A percentile compares a stretch with the other conserved stretches of the same genome.
These are phyloP conservation scores for Linnemannia schmuckeri DNA, from an alignment of 192 early-diverging fungal genomes.

Conservation along the genomic window DNA sequence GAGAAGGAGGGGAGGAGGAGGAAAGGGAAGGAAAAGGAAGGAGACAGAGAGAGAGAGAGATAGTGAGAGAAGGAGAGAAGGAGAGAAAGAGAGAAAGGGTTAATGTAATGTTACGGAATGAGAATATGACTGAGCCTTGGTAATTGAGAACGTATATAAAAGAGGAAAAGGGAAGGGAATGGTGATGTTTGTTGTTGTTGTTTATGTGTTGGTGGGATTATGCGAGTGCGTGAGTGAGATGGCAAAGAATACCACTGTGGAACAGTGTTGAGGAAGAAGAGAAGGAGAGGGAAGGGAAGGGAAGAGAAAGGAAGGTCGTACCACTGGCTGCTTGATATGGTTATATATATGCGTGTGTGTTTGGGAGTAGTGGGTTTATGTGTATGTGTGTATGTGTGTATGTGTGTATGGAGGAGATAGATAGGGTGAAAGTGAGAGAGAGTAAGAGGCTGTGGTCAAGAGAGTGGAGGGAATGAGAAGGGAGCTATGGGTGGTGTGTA, in stretches of 20 bases:
- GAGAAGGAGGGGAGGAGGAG: background rate
- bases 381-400: background rate
- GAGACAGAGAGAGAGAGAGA: background rate
- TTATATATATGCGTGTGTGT: background rate
- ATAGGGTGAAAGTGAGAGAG: background rate
- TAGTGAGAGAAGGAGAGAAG: background rate
- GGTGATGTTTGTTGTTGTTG: too few relatives aligned
- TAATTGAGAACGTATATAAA: too few relatives aligned
- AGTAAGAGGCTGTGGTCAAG: background rate
- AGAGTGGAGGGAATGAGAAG: background rate
- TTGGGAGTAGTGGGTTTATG: background rate
- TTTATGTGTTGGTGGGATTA: too few relatives aligned
- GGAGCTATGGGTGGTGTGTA: background rate
- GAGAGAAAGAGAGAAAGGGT: background rate
- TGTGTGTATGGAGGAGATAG: background rate
- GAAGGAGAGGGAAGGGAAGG: too few relatives aligned
- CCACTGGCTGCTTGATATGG: background rate
- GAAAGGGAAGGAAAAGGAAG: background rate
- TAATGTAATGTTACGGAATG: slow-evolving; percentile 1
- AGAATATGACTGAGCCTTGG: background rate
- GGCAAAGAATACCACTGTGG: too few relatives aligned
- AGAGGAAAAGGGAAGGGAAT: too few relatives aligned
- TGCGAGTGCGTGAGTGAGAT: too few relatives aligned
- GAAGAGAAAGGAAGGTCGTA: background rate
- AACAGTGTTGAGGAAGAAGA: too few relatives aligned